Evolutionary conservation across 1,284 basidiomycete species (phyloP).

Genomic region (Fomes fomentarius): DNA sequence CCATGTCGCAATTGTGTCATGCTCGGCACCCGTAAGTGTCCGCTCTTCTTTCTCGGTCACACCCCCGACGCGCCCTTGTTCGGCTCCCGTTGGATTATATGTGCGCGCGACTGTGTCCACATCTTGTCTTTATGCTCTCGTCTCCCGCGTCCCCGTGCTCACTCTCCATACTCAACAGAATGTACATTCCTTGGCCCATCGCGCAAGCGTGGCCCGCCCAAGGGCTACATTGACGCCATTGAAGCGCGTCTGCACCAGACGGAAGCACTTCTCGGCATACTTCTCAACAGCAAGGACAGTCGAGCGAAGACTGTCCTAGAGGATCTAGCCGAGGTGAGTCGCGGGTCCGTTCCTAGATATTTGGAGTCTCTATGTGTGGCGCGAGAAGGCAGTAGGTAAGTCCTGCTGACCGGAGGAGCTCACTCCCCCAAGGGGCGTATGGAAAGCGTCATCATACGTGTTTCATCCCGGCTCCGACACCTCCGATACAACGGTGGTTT

Average conservation of each 20-base stretch:
- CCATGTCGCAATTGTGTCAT: constrained; percentile 75
- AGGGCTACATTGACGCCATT: constrained; percentile 90
- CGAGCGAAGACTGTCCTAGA: constrained; percentile 62
- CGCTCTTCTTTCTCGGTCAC: background rate
- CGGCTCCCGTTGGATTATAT: background rate
- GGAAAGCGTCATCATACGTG: too few relatives aligned
- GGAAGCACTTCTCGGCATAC: constrained; percentile 80
- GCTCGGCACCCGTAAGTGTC: constrained; percentile 64
- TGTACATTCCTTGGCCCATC: constrained; percentile 86
- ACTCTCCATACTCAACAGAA: constrained; percentile 38
- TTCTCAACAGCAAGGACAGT: constrained; percentile 68
- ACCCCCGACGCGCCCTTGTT: constrained; percentile 3
- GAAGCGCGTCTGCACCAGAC: constrained; percentile 87
- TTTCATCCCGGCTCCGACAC: background rate
- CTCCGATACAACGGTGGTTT: too few relatives aligned
- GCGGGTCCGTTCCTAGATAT: background rate
- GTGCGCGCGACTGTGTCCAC: background rate
- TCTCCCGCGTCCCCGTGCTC: background rate
- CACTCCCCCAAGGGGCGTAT: background rate
- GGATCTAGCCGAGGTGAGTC: constrained; percentile 53
- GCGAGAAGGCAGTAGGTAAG: background rate
- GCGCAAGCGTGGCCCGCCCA: constrained; percentile 82
- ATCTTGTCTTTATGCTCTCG: background rate
- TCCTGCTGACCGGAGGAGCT: background rate
- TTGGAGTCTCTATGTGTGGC: background rate